Evolutionary conservation across 116 monocot genomes (phyloP), one percentile per base, ranked within the genome.

Genomic region (Papilionanthe hybrid): DNA sequence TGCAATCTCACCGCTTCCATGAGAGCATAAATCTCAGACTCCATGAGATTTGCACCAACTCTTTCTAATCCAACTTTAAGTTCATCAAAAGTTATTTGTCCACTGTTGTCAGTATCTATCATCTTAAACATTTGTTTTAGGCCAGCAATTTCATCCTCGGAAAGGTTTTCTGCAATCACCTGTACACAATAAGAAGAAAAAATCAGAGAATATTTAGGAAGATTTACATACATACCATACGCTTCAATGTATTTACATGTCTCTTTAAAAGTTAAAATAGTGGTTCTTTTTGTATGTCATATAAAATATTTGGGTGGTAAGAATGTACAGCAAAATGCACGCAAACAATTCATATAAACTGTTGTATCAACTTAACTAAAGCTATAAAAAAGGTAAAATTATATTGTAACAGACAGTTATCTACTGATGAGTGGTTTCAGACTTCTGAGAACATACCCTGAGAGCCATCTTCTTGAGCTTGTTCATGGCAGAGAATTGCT

Each of bases 401-500:
- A 37, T 37, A 37, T 37, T 37, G 37, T 37, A 37, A 37, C 37
- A 37, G 37, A 65, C 65, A 65, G 11, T 17, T 27, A 25, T 65
- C 11, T 71, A 19, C 5, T 72, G 55, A 32, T 55, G 41, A 22
- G 27, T 18, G 19, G 18, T 1, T 50, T 69, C 7, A 29, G 22
- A 29, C 8, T n/a, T 58, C 49, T 25, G 44, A 28, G 32, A 3
- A 66, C 86, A 81, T 86, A 93, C 93, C 75, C 89, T 80, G 15
- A 91, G 83, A 60, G 89, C 93, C 86, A 93, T 87, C 72, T 91
- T 93, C 77, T 93, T 93, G 17, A 93, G 86, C 72, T 91, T 93
- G 82, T 91, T 91, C 93, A 93, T 91, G 22, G 91, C 91, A 72
- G 93, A 93, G 67, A 93, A 93, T 79, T 91, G 93, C 83, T 91